Conservation (phyloP, 2,329 filamentous ascomycete species). For the Xylaria sp. region DNA sequence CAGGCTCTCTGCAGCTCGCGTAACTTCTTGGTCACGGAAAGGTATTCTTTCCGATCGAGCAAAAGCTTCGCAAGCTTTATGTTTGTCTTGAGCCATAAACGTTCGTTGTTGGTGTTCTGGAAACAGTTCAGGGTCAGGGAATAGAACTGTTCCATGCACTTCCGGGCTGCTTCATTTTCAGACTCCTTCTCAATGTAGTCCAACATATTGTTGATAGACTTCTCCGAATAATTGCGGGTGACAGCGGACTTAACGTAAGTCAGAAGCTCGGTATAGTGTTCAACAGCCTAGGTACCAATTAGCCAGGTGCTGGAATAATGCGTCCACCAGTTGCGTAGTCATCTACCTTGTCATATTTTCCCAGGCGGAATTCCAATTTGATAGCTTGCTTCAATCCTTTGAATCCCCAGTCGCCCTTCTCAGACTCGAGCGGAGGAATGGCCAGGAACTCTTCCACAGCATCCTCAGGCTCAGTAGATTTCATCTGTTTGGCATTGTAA, state of each 20-base stretch:
- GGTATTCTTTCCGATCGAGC: constrained; percentile 88
- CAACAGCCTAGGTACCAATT: constrained; percentile 66
- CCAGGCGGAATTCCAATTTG: constrained; percentile 93
- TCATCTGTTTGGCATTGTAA: constrained; percentile 98
- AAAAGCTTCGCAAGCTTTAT: constrained; percentile 93
- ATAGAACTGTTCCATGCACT: constrained; percentile 94
- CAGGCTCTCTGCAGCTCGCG: constrained; percentile 88
- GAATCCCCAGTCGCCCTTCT: constrained; percentile 99
- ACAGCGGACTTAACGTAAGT: constrained; percentile 97
- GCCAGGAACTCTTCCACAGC: constrained; percentile 92
- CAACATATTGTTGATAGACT: constrained; percentile 99
- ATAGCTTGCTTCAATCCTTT: constrained; percentile 98
- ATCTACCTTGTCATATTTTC: constrained; percentile 77
- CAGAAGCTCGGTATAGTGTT: constrained; percentile 92
- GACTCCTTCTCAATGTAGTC: constrained; percentile 95
- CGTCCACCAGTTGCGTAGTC: not conserved
- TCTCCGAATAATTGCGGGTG: constrained; percentile 97
- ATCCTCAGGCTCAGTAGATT: constrained; percentile 80
- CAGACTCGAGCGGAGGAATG: constrained; percentile 78
- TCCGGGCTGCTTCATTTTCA: constrained; percentile 67
- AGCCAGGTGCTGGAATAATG: constrained; percentile 22
- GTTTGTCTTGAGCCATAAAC: constrained; percentile 96
- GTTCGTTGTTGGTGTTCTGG: constrained; percentile 96
- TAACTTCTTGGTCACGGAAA: constrained; percentile 77
- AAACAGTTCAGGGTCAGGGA: constrained; percentile 91